These are phyloP conservation scores for Xylariales sp. DNA, from an alignment of 2,329 filamentous ascomycete genomes.

Conservation along the genomic window DNA sequence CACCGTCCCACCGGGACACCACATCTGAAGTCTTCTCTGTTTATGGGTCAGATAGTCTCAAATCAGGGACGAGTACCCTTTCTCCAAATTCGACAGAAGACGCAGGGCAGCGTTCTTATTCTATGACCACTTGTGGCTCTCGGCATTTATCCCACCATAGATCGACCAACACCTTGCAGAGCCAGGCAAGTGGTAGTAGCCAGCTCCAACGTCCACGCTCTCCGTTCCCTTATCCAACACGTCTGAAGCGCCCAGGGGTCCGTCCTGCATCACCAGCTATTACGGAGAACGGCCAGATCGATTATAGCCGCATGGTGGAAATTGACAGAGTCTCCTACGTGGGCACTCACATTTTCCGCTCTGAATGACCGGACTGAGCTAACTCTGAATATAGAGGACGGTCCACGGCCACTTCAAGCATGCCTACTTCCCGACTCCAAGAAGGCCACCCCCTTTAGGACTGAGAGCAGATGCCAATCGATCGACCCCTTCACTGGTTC, in stretches of 20 bases:
- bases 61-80: constrained; percentile 56
- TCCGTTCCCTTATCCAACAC: constrained; percentile 69
- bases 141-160: constrained; percentile 59
- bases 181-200: constrained; percentile 55
- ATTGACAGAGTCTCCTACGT: constrained; percentile 62
- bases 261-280: constrained; percentile 62
- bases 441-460: constrained; percentile 54
- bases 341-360: constrained; percentile 36
- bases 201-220: constrained; percentile 65
- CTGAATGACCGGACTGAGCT: constrained; percentile 22
- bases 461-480: constrained; percentile 55
- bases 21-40: constrained; percentile 67
- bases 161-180: constrained; percentile 62
- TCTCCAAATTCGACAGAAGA: constrained; percentile 58
- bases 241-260: constrained; percentile 65
- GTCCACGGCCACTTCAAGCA: constrained; percentile 57
- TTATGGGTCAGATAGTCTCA: constrained; percentile 64
- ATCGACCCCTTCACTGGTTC: constrained; percentile 55
- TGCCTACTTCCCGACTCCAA: constrained; percentile 51
- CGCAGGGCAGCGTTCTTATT: constrained; percentile 62
- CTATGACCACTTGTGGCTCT: constrained; percentile 65
- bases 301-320: constrained; percentile 63
- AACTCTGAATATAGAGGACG: constrained; percentile 54
- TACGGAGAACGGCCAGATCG: constrained; percentile 59
- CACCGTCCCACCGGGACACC: constrained; percentile 63